These are phyloP conservation scores for Cinnamomum micranthum DNA, from an alignment of 164 flowering plant genomes.

Conservation along the genomic window DNA sequence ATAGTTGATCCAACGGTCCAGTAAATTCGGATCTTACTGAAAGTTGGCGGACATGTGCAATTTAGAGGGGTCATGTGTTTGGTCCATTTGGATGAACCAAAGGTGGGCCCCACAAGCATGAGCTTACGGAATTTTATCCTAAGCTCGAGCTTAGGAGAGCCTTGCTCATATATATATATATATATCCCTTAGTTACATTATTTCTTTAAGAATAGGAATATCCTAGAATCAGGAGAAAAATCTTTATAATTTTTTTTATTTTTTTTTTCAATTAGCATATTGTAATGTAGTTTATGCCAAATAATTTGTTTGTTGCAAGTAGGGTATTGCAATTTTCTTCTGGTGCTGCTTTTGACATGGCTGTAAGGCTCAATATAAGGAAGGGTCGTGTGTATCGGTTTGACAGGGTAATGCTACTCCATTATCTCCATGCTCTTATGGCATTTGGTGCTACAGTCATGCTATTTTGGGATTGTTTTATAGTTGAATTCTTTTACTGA, in stretches of 20 bases:
- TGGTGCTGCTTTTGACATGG: constrained; percentile 20
- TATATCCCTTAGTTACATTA: no score
- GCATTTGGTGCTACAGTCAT: not conserved
- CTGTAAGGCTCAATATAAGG: constrained; percentile 18
- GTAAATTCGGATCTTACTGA: no score
- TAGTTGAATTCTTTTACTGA: constrained; percentile 1
- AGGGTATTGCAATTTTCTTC: constrained; percentile 54
- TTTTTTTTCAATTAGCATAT: not conserved
- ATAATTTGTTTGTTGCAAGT: constrained; percentile 14
- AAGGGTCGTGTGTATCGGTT: constrained; percentile 39
- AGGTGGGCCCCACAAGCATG: no score
- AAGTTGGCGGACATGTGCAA: no score
- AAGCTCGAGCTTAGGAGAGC: no score
- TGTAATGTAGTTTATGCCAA: not conserved
- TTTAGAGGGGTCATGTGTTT: no score
- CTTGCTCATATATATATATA: no score
- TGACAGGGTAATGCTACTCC: constrained; percentile 43
- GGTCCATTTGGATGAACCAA: no score
- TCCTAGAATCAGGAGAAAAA: no score
- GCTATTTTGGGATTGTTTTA: not conserved
- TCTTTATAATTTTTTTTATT: not conserved
- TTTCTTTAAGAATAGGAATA: no score
- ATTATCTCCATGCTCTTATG: not conserved
- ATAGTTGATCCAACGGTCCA: no score
- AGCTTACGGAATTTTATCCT: no score